Conservation (phyloP, 148 eudicot species). For the Chenopodium album region DNA sequence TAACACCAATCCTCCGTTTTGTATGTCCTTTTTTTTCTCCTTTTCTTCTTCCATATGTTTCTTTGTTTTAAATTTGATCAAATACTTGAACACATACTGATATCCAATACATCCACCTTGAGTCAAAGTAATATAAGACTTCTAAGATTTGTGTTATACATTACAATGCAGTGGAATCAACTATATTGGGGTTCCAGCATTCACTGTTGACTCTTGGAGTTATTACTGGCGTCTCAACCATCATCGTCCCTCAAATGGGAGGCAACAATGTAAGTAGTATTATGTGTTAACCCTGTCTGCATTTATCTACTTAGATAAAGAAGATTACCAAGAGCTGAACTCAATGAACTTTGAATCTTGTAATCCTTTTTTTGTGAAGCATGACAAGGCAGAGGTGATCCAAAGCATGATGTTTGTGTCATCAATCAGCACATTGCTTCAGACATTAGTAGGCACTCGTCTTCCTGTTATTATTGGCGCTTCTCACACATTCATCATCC, state of each 20-base stretch:
- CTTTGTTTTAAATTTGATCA: neutral
- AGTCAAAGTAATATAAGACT: too few relatives aligned
- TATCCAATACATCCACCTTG: neutral
- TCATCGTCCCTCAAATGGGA: conserved; percentile 77
- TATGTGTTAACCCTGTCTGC: neutral
- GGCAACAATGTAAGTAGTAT: conserved; percentile 50
- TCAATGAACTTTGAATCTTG: neutral
- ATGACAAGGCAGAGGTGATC: conserved; percentile 74
- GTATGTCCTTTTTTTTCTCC: conserved; percentile 31
- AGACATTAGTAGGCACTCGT: conserved; percentile 74
- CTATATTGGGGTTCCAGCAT: conserved; percentile 74
- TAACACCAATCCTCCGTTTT: conserved; percentile 70
- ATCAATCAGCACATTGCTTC: conserved; percentile 62
- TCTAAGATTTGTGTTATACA: neutral
- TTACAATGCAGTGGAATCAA: conserved; percentile 51
- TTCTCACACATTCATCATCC: conserved; percentile 59
- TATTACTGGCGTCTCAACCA: conserved; percentile 50
- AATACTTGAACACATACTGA: neutral
- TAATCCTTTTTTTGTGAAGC: conserved; percentile 10
- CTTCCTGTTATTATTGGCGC: conserved; percentile 70
- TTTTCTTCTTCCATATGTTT: neutral
- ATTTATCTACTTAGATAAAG: neutral
- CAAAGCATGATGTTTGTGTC: conserved; percentile 70
- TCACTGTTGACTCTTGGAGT: conserved; percentile 57
- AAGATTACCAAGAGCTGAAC: too few relatives aligned